These are phyloP conservation scores for Sextonia rubra DNA, from an alignment of 164 flowering plant genomes.

Conservation along the genomic window DNA sequence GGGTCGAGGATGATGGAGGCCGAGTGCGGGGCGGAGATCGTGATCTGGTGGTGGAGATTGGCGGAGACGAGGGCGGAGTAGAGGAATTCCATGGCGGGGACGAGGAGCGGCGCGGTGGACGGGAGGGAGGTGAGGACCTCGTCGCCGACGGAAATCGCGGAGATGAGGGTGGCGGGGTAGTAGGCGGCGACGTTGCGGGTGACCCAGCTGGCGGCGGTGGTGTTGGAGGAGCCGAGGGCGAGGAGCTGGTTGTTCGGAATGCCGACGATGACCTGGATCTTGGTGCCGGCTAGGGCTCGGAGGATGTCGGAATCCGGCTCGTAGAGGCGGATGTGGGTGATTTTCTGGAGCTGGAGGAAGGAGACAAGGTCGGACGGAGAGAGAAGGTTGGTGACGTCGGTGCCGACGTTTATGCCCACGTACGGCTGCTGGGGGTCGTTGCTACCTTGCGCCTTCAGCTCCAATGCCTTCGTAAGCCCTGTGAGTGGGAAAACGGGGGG, in stretches of 20 bases:
- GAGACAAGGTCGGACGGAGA: slow-evolving; percentile 60
- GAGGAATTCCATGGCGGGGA: slow-evolving; percentile 83
- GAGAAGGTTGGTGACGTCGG: slow-evolving; percentile 58
- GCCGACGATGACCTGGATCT: slow-evolving; percentile 76
- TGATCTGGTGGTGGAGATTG: slow-evolving; percentile 58
- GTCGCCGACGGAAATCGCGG: slow-evolving; percentile 80
- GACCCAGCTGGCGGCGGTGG: slow-evolving; percentile 89
- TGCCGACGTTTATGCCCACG: slow-evolving; percentile 85
- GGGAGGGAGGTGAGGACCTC: slow-evolving; percentile 79
- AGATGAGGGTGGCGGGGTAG: slow-evolving; percentile 73
- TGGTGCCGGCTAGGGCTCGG: slow-evolving; percentile 58
- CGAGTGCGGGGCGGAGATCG: slow-evolving; percentile 82
- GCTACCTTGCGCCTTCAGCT: slow-evolving; percentile 11
- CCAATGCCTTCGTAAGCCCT: not conserved
- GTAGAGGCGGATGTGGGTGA: slow-evolving; percentile 71
- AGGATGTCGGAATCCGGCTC: slow-evolving; percentile 72
- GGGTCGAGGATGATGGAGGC: slow-evolving; percentile 79
- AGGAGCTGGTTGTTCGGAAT: slow-evolving; percentile 91
- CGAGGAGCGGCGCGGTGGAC: slow-evolving; percentile 67
- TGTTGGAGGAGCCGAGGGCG: slow-evolving; percentile 75
- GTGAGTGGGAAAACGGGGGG: not conserved
- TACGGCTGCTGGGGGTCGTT: slow-evolving; percentile 52
- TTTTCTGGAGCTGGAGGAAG: slow-evolving; percentile 65
- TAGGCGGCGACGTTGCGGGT: slow-evolving; percentile 60
- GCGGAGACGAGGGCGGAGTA: slow-evolving; percentile 70